Base-by-base conservation (phyloP, 129 eudicot species). In the Chrysanthemum makinoi region DNA sequence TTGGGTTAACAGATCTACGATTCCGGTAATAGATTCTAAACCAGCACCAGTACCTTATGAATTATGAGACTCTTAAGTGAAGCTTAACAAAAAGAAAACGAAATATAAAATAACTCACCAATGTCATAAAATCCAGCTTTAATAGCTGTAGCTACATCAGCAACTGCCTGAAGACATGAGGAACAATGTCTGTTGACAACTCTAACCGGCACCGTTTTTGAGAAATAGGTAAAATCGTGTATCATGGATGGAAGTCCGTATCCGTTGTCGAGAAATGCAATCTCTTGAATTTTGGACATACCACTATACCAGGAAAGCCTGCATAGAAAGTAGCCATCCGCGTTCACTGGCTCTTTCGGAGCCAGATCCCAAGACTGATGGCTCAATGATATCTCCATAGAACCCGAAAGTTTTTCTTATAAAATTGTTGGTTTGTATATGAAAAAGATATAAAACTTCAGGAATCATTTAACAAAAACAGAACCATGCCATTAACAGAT, bases 61-160 rank as follows among this genome's bases (percentile, higher is more conserved):
- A n/a, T n/a, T 13, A 76, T 7, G 43, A 22, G 62, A 24, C 26
- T 17, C 22, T 17, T 56, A 16, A 59, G 17, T 3, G 17, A 51
- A 19, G 50, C 33, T 26, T 60, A 47, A 33, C 17, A 10, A 49
- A 9, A 47, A 26, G 18, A n/a, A 5, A 50, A 10, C 17, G 22
- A 11, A 52, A 52, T 13, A 35, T 15, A 6, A 3, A 24, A 56
- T 14, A 33, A 47, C 79, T 30, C 57, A 90, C 97, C 99, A 33
- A 90, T 95, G 56, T 95, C 99, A 84, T 95, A 95, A 74, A 90
- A 95, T 66, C 97, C 96, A 81, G 99, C 88, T 84, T 84, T 95
- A 69, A 95, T 95, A 76, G 97, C 89, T 72, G 99, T 96, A 77
- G 97, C 99, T 9, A 95, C 99, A 83, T 95, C 99, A 77, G 99